Evolutionary conservation across 805 yeast species (phyloP), one percentile per base, ranked within the genome.

Genomic region (Yarrowia alimentaria): DNA sequence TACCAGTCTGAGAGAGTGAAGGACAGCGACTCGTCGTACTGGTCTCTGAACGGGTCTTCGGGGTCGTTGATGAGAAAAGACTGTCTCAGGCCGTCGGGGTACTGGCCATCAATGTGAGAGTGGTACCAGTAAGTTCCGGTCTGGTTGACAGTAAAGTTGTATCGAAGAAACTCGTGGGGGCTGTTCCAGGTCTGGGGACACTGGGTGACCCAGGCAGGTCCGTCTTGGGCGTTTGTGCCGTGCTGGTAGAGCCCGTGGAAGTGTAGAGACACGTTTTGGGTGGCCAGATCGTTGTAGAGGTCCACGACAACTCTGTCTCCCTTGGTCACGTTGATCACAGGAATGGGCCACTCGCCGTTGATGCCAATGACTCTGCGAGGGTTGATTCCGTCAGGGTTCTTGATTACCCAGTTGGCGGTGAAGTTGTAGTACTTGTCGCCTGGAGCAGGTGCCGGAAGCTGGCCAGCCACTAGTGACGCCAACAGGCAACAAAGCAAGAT

Each of bases 91-190:
- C 98, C 98, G 64, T 91, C 97, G 67, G 90, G 88, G 61, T 87
- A 88, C 67, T 89, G 94, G 60, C 89, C 91, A 18, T 75, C 66
- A 24, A 89, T 78, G 69, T 91, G 98, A 22, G 96, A 85, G 68
- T 91, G 98, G 74, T 90, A 91, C 98, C 97, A 91, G 74, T 73
- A 91, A n/a, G 95, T 76, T 61, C 98, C 98, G 52, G 74, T 79
- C 68, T 91, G 96, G 37, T 64, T 63, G 55, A 89, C 85, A 21
- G 95, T 83, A 68, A 91, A 91, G 72, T 91, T 88, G 73, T 91
- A 91, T 55, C 81, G 66, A 68, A 78, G 72, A 12, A 85, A 76
- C 56, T 78, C 76, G 53, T 84, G 84, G 5, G 91, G 83, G 10
- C 84, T 80, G 2, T 37, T 18, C 30, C 25, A 37, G 3, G 43